These are phyloP conservation scores for Rheum nobile DNA, from an alignment of 148 eudicot species.

Conservation along the genomic window DNA sequence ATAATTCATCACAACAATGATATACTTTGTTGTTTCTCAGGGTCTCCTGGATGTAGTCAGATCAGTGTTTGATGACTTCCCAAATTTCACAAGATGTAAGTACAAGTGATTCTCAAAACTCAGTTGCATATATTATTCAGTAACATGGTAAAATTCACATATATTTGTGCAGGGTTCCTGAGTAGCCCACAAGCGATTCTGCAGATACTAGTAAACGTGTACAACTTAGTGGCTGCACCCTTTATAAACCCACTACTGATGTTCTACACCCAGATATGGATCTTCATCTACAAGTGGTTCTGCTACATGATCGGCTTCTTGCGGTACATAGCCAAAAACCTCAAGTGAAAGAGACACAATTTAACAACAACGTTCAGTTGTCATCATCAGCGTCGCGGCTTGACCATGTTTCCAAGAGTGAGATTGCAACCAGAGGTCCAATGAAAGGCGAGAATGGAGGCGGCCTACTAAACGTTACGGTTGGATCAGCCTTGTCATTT, in stretches of 20 bases:
- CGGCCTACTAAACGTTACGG: constrained; percentile 66
- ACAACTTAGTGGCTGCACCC: constrained; percentile 30
- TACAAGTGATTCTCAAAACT: background rate
- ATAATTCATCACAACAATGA: background rate
- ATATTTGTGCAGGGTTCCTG: constrained; percentile 51
- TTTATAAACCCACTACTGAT: constrained; percentile 44
- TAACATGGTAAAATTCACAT: background rate
- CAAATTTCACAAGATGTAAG: constrained; percentile 63
- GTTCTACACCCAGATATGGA: constrained; percentile 34
- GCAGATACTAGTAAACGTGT: constrained; percentile 25
- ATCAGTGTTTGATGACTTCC: constrained; percentile 59
- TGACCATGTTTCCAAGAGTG: constrained; percentile 34
- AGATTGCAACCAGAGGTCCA: constrained; percentile 40
- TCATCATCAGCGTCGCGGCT: constrained; percentile 31
- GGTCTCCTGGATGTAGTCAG: constrained; percentile 39
- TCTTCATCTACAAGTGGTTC: constrained; percentile 14
- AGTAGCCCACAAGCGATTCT: constrained; percentile 46
- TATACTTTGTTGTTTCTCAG: constrained; percentile 21
- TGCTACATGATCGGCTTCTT: constrained; percentile 19
- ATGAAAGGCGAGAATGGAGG: constrained; percentile 52
- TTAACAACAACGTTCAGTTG: background rate
- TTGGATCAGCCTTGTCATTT: constrained; percentile 36
- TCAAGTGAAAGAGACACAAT: background rate
- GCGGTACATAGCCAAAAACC: constrained; percentile 17
- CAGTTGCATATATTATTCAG: background rate